These are phyloP conservation scores for Jamesozyma piceae DNA, from an alignment of 805 yeast species.

Conservation along the genomic window DNA sequence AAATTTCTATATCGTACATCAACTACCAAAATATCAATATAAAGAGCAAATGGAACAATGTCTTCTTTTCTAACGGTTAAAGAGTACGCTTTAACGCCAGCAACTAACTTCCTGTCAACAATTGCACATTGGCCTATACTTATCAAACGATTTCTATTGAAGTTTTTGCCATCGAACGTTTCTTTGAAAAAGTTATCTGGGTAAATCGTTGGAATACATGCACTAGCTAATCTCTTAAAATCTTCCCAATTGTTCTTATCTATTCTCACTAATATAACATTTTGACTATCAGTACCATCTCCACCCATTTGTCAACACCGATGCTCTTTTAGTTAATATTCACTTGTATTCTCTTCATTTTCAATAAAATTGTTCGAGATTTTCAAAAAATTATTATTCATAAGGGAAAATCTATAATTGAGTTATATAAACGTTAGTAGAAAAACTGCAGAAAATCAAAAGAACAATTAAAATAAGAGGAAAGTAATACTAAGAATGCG, in stretches of 20 bases:
- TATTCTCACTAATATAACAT: not conserved
- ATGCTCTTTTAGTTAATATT: too few species aligned
- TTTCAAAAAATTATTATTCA: not conserved
- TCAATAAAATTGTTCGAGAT: not conserved
- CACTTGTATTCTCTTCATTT: too few species aligned
- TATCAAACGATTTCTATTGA: not conserved
- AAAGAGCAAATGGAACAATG: slow-evolving; percentile 41
- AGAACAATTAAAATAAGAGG: too few species aligned
- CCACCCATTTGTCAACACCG: not conserved
- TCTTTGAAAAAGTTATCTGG: slow-evolving; percentile 1
- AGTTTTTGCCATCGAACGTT: not conserved
- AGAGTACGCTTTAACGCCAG: slow-evolving; percentile 54
- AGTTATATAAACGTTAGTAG: too few species aligned
- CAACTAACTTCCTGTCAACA: slow-evolving; percentile 71
- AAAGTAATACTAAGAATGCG: not conserved
- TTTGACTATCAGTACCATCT: not conserved
- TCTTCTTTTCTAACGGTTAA: slow-evolving; percentile 32
- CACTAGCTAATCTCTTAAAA: not conserved
- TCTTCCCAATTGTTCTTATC: not conserved
- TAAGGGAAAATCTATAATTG: too few species aligned
- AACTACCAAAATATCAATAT: slow-evolving; percentile 61
- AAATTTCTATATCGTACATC: slow-evolving; percentile 50
- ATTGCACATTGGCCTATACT: not conserved
- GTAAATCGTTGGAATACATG: not conserved
- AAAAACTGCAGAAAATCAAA: too few species aligned